Evolutionary conservation across 345 rosid species (phyloP), one percentile per base, ranked within the genome.

Genomic region (Aegle marmelos): DNA sequence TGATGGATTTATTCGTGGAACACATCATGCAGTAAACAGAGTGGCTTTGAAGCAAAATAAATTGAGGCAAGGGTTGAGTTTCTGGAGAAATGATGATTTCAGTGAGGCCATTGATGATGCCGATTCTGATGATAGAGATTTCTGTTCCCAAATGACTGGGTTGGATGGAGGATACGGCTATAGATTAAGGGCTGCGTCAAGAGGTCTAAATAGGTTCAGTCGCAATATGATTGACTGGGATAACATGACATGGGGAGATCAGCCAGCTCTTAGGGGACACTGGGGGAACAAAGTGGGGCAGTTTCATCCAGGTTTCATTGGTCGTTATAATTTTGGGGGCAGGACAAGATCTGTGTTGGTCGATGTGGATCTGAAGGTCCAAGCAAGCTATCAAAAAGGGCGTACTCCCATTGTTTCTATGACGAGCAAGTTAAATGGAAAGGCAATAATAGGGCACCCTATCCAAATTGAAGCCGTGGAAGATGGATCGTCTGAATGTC

Each of bases 381-480:
- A 87, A 89, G 90, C 90, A 67, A 87, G 92, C 85, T 93, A 94
- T 84, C 87, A 75, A 79, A 94, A 88, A 80, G 92, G 87, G 74
- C 90, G 80, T 50, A 97, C 93, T 69, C 99, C 99, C 16, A 87
- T 97, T 78, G 89, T 91, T 75, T 93, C 99, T 56, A 84, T 89
- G 82, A 85, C 83, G 82, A 93, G 99, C 89, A 94, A 90, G 84
- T 76, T 91, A 62, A 86, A 90, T 76, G 93, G 98, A 74, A 88
- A 89, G 85, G 97, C 99, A 70, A 91, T 97, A 76, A 89, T 94
- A 76, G 99, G 99, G 72, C 98, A 97, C 83, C 95, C 95, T 0
- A 86, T 94, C 80, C 92, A 87, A 79, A 85, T 92, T 59, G 94
- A 97, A 85, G 86, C 89, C 61, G 66, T 94, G 50, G 89, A 89